These are phyloP conservation scores for Rasamsonia emersonii DNA, from an alignment of 2,329 filamentous ascomycete species.

Conservation along the genomic window DNA sequence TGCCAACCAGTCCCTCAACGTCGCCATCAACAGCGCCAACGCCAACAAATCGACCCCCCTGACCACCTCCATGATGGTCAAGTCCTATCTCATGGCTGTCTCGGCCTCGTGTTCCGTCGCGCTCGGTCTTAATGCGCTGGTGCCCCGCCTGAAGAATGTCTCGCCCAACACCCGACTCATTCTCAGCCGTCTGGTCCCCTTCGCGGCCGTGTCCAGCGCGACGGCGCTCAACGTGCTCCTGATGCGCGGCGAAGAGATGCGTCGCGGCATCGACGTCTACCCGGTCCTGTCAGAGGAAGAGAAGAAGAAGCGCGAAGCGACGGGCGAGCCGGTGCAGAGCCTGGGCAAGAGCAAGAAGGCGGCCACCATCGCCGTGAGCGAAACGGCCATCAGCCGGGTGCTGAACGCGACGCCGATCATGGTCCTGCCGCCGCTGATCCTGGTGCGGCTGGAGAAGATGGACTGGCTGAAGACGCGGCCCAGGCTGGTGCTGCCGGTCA, in stretches of 20 bases:
- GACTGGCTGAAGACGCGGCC: slow-evolving; percentile 74
- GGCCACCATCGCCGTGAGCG: slow-evolving; percentile 78
- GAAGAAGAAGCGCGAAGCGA: slow-evolving; percentile 55
- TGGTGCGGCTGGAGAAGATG: slow-evolving; percentile 76
- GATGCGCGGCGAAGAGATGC: slow-evolving; percentile 95
- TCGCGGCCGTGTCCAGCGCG: slow-evolving; percentile 86
- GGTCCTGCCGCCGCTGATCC: slow-evolving; percentile 80
- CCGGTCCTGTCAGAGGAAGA: slow-evolving; percentile 66
- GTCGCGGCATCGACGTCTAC: slow-evolving; percentile 84
- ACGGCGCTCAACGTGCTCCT: slow-evolving; percentile 92
- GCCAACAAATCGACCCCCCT: slow-evolving; percentile 95
- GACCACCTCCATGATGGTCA: slow-evolving; percentile 66
- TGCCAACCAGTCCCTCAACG: slow-evolving; percentile 94
- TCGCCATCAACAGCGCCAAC: slow-evolving; percentile 95
- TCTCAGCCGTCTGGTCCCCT: slow-evolving; percentile 82
- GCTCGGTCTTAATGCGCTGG: slow-evolving; percentile 79
- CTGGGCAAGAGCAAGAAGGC: slow-evolving; percentile 84
- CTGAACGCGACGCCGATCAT: slow-evolving; percentile 95
- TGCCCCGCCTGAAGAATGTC: slow-evolving; percentile 71
- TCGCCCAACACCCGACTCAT: slow-evolving; percentile 67
- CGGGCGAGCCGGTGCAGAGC: slow-evolving; percentile 57
- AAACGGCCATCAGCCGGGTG: slow-evolving; percentile 86
- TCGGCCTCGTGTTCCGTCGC: slow-evolving; percentile 90
- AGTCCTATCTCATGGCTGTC: slow-evolving; percentile 89
- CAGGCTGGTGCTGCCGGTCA: slow-evolving; percentile 68